Evolutionary conservation across 148 eudicot genomes (phyloP), one percentile per base, ranked within the genome.

Genomic region (Arbutus unedo): DNA sequence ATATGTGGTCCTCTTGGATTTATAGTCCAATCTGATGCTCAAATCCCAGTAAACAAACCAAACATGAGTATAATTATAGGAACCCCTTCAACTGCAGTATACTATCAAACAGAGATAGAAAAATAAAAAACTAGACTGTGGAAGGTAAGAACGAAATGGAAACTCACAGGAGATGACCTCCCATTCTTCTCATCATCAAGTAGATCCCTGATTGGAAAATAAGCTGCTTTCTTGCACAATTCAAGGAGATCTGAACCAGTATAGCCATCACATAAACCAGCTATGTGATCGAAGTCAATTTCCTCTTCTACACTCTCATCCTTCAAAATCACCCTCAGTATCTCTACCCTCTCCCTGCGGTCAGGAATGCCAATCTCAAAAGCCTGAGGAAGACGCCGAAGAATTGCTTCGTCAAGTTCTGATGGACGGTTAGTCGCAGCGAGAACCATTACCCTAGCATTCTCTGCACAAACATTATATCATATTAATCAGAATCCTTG

Each of bases 341-440:
- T 93, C 64, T 89, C 93, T 44, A 88, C 92, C 83, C 97, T 93
- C 86, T 89, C 98, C 81, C 59, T 89, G 48, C 68, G 89, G 83
- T 90, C 91, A 66, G 99, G 98, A 75, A 92, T 70, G 77, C 99
- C 98, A 49, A 96, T 94, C 93, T 96, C 99, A 86, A 96, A 96
- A 18, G 97, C 90, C 87, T 94, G 99, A 85, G 99, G 91, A 83
- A 96, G 91, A 77, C 99, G 98, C 45, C 99, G 89, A 38, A 96
- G 95, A 82, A 96, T 94, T 55, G 99, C 99, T 85, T 96, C 98
- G 84, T 96, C 99, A 80, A 96, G 98, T 81, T 96, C 97, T 56
- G 95, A 92, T 71, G 99, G 99, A 43, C 99, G 97, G 84, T 96
- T 96, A 78, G 98, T 96, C 18, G 99, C 99, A 85, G 95, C 97